Evolutionary conservation across 1,284 basidiomycete genomes (phyloP).

Genomic region (Vanrija sp.): DNA sequence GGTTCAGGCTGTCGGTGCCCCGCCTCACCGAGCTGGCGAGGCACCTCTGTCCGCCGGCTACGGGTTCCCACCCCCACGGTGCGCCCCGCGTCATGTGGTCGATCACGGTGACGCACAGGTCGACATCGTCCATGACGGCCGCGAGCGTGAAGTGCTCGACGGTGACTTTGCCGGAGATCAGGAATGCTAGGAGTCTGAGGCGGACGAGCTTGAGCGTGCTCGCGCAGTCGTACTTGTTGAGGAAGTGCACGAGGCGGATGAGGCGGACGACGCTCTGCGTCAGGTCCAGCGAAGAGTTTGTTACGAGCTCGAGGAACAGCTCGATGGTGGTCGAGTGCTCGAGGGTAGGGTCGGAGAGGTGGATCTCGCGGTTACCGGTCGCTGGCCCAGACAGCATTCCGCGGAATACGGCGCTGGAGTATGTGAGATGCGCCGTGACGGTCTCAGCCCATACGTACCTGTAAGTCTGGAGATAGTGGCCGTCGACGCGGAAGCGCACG

Average conservation of each 20-base stretch:
- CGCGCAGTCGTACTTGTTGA: slow-evolving; percentile 1
- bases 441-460: not conserved
- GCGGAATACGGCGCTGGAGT: not conserved
- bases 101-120: not conserved
- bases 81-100: too few species aligned
- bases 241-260: not conserved
- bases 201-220: not conserved
- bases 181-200: too few species aligned
- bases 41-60: too few species aligned
- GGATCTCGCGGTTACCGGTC: too few species aligned
- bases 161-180: not conserved
- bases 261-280: not conserved
- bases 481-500: not conserved
- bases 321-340: not conserved
- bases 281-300: not conserved
- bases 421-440: not conserved
- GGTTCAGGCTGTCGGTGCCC: too few species aligned
- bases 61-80: too few species aligned
- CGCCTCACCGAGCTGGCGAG: too few species aligned
- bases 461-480: not conserved
- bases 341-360: not conserved
- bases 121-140: not conserved
- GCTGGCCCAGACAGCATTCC: too few species aligned
- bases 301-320: not conserved
- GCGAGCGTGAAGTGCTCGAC: not conserved